These are phyloP conservation scores for Elsinoe batatas DNA, from an alignment of 2,329 filamentous ascomycete genomes.

Conservation along the genomic window DNA sequence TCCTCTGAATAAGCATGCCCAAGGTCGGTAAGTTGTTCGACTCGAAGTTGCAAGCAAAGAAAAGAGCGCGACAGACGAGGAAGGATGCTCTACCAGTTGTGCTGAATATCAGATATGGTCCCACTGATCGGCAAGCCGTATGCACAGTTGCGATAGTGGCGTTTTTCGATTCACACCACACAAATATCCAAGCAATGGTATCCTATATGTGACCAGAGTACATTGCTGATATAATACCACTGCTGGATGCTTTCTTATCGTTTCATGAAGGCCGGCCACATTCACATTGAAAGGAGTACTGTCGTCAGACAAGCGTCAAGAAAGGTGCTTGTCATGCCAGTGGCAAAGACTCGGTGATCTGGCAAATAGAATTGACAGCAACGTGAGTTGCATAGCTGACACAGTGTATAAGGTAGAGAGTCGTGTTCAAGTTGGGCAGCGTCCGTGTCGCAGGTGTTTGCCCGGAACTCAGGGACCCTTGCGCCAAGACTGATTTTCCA, in stretches of 20 bases:
- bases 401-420: conserved; percentile 33
- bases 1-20: background rate
- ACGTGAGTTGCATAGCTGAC: background rate
- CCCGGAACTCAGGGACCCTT: background rate
- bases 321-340: too few species aligned
- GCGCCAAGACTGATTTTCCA: conserved; percentile 26
- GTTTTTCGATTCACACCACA: conserved; percentile 31
- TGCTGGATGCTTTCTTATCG: too few species aligned
- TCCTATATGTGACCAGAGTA: too few species aligned
- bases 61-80: background rate
- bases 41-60: background rate
- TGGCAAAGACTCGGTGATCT: conserved; percentile 24
- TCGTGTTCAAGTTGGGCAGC: conserved; percentile 25
- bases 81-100: background rate
- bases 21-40: background rate
- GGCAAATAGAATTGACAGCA: conserved; percentile 12
- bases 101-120: conserved; percentile 19
- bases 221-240: too few species aligned
- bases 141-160: conserved; percentile 34
- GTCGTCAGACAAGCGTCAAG: too few species aligned
- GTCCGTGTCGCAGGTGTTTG: background rate
- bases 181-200: background rate
- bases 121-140: conserved; percentile 37
- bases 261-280: too few species aligned
- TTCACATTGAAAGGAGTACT: too few species aligned